Evolutionary conservation across 176 grass and related monocot genomes (phyloP).

Genomic region (Carex myosuroides): DNA sequence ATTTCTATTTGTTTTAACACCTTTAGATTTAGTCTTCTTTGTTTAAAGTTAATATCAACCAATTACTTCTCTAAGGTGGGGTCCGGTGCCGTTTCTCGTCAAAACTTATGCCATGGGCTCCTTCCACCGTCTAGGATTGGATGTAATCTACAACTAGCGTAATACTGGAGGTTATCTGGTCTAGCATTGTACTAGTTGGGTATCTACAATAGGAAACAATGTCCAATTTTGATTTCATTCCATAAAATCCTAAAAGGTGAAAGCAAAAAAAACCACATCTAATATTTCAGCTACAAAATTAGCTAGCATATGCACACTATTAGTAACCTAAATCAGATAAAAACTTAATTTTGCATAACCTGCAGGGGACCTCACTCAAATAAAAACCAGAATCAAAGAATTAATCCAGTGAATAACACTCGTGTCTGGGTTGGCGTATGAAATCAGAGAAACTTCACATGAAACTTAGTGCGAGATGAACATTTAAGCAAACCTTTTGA

Average conservation of each 20-base stretch:
- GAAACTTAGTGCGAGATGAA: neutral
- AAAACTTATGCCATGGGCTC: too few species aligned
- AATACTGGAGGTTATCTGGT: neutral
- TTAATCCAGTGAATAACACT: neutral
- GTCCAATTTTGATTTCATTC: neutral
- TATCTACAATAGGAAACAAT: neutral
- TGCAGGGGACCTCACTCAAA: neutral
- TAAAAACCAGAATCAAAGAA: neutral
- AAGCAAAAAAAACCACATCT: neutral
- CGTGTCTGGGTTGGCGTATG: neutral
- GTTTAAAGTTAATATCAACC: too few species aligned
- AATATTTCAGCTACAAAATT: conserved; percentile 2
- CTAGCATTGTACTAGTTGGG: neutral
- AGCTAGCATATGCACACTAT: neutral
- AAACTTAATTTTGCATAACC: neutral
- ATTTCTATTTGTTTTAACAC: too few species aligned
- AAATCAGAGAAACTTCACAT: neutral
- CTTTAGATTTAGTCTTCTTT: too few species aligned
- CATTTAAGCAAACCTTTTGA: neutral
- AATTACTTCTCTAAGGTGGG: too few species aligned
- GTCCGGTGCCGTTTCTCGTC: too few species aligned
- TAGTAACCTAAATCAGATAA: neutral
- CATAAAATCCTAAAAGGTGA: neutral
- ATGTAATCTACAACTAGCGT: neutral
- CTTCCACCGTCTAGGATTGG: neutral